A percentile compares a stretch with the other conserved stretches of the same genome.
phyloP scores from a whole-genome alignment of 768 basidiomycete species.

The Tephrocybe sp. region DNA sequence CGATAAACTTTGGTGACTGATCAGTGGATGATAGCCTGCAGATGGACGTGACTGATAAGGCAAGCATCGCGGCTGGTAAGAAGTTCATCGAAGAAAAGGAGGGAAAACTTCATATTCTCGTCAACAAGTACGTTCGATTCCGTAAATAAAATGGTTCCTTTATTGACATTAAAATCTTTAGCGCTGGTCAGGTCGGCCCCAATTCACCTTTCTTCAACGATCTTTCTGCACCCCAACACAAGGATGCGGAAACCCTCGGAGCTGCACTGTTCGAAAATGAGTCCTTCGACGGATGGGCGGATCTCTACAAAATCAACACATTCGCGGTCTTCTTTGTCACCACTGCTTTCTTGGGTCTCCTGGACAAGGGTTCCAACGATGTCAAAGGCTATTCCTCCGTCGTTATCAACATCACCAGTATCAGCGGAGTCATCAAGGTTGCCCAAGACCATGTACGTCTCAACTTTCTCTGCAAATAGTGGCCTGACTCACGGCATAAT shows the following conservation, averaged over 20 bases:
- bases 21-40: slow-evolving; percentile 37
- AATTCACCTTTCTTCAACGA: slow-evolving; percentile 56
- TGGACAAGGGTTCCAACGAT: slow-evolving; percentile 71
- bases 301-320: slow-evolving; percentile 66
- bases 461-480: background rate
- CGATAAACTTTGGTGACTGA: background rate
- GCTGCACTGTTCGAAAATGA: slow-evolving; percentile 71
- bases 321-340: slow-evolving; percentile 80
- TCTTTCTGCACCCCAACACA: slow-evolving; percentile 54
- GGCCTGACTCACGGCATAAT: background rate
- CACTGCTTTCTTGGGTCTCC: slow-evolving; percentile 71
- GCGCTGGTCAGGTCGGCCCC: slow-evolving; percentile 78
- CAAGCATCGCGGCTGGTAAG: slow-evolving; percentile 60
- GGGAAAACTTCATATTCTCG: slow-evolving; percentile 73
- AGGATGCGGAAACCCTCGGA: slow-evolving; percentile 65
- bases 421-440: slow-evolving; percentile 70
- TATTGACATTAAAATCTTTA: slow-evolving; percentile 24
- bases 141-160: background rate
- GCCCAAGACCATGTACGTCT: slow-evolving; percentile 74
- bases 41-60: slow-evolving; percentile 73
- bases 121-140: slow-evolving; percentile 66
- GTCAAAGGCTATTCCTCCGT: slow-evolving; percentile 54
- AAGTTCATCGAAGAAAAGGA: slow-evolving; percentile 55
- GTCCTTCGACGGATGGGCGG: slow-evolving; percentile 59
- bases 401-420: slow-evolving; percentile 78